phyloP scores from a whole-genome alignment of 1,139 yeast species.

The Hansenula lynferdii region DNA sequence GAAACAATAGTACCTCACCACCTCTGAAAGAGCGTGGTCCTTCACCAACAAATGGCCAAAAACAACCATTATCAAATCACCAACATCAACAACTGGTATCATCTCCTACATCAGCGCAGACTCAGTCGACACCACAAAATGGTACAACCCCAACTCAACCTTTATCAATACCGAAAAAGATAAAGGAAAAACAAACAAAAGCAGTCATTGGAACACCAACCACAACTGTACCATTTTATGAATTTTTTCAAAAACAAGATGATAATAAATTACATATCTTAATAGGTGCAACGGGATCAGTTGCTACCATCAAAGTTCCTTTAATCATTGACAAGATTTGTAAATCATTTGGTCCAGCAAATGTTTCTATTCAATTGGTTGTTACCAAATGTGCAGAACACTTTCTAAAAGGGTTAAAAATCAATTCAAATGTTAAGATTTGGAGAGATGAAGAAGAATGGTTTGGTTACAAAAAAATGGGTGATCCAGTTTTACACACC shows the following conservation, averaged over 20 bases:
- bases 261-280: constrained; percentile 82
- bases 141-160: constrained; percentile 1
- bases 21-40: not conserved
- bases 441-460: constrained; percentile 97
- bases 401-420: constrained; percentile 71
- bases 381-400: constrained; percentile 82
- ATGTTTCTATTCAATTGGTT: constrained; percentile 78
- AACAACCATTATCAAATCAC: no score
- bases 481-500: constrained; percentile 74
- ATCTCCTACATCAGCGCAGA: no score
- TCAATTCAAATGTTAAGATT: constrained; percentile 77
- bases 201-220: constrained; percentile 45
- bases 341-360: constrained; percentile 65
- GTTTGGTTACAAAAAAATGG: constrained; percentile 50
- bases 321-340: constrained; percentile 76
- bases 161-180: constrained; percentile 7
- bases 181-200: constrained; percentile 27
- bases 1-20: constrained; percentile 1
- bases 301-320: constrained; percentile 92
- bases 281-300: constrained; percentile 93
- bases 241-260: constrained; percentile 64
- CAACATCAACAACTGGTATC: no score
- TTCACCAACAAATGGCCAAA: constrained; percentile 5
- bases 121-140: no score
- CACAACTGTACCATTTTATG: constrained; percentile 71